Conservation (phyloP, 768 basidiomycete species). For the Rhodosporidiobolus odoratus region DNA sequence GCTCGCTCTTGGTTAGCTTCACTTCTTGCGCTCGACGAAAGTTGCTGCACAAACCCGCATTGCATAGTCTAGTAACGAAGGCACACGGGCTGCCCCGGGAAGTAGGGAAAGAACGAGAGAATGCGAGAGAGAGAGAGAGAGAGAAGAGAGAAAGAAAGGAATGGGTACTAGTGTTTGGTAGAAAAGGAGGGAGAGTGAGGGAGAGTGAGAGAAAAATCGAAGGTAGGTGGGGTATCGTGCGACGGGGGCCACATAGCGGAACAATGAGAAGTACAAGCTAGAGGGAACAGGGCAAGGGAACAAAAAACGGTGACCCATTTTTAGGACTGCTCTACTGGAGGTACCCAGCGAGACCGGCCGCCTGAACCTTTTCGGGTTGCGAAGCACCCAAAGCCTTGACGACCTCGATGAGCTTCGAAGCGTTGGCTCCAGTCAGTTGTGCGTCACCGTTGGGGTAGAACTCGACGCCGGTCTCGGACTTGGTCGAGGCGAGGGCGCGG, state of each 20-base stretch:
- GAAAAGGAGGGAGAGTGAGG: neutral
- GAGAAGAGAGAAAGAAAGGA: neutral
- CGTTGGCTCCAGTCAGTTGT: conserved; percentile 73
- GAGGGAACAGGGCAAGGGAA: neutral
- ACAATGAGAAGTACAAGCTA: neutral
- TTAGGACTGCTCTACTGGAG: neutral
- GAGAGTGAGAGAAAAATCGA: neutral
- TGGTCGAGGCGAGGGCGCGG: conserved; percentile 67
- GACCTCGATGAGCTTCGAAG: conserved; percentile 68
- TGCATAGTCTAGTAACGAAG: too few species aligned
- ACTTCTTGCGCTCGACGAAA: too few species aligned
- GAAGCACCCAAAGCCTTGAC: conserved; percentile 55
- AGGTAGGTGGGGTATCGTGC: neutral
- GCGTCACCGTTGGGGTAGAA: conserved; percentile 52
- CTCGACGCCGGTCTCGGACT: neutral
- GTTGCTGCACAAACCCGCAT: too few species aligned
- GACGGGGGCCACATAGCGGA: neutral
- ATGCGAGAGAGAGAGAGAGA: neutral
- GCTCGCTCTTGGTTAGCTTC: too few species aligned
- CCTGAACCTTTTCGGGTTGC: conserved; percentile 33
- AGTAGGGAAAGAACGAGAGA: neutral
- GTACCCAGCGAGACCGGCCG: conserved; percentile 31
- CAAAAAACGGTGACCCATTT: neutral
- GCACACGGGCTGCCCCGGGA: neutral
- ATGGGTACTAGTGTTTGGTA: too few species aligned